Evolutionary conservation across 495 filamentous ascomycete species (phyloP).

Genomic region (Daldinia childiae): DNA sequence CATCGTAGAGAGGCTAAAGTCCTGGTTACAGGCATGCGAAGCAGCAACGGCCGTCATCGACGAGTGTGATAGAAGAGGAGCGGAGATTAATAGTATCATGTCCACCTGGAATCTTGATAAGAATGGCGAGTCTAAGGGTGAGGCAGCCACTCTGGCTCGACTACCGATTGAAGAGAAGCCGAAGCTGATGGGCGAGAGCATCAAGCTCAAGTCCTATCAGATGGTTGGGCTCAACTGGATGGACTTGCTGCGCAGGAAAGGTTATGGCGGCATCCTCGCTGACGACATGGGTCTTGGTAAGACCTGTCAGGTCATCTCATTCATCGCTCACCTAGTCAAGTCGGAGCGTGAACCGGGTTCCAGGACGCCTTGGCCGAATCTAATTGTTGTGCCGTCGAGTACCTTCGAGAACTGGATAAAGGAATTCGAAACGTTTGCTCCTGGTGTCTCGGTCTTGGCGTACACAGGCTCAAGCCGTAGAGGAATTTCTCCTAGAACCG

Average conservation of each 20-base stretch:
- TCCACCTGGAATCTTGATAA: slow-evolving; percentile 38
- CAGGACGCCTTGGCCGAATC: slow-evolving; percentile 73
- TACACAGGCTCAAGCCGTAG: slow-evolving; percentile 77
- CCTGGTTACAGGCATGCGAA: slow-evolving; percentile 44
- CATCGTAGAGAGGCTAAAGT: slow-evolving; percentile 48
- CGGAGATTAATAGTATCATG: slow-evolving; percentile 29
- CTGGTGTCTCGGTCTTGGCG: slow-evolving; percentile 73
- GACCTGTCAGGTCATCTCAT: slow-evolving; percentile 94
- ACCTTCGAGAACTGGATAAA: slow-evolving; percentile 95
- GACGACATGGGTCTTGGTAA: slow-evolving; percentile 99
- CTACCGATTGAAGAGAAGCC: slow-evolving; percentile 71
- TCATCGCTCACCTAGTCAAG: slow-evolving; percentile 83
- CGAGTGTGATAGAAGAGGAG: slow-evolving; percentile 44
- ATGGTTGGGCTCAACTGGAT: slow-evolving; percentile 96
- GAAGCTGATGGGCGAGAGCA: slow-evolving; percentile 71
- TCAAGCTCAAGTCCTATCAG: slow-evolving; percentile 89
- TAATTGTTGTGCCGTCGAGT: slow-evolving; percentile 90
- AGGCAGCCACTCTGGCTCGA: slow-evolving; percentile 20
- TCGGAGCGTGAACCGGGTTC: slow-evolving; percentile 51
- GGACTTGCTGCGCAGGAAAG: slow-evolving; percentile 76
- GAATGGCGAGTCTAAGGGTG: slow-evolving; percentile 35
- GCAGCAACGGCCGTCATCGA: slow-evolving; percentile 42
- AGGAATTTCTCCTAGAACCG: slow-evolving; percentile 69
- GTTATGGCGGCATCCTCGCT: slow-evolving; percentile 86
- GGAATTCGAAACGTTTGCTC: slow-evolving; percentile 90